Conservation (phyloP, 169 alveolate species). For the Plasmodium chabaudi region DNA sequence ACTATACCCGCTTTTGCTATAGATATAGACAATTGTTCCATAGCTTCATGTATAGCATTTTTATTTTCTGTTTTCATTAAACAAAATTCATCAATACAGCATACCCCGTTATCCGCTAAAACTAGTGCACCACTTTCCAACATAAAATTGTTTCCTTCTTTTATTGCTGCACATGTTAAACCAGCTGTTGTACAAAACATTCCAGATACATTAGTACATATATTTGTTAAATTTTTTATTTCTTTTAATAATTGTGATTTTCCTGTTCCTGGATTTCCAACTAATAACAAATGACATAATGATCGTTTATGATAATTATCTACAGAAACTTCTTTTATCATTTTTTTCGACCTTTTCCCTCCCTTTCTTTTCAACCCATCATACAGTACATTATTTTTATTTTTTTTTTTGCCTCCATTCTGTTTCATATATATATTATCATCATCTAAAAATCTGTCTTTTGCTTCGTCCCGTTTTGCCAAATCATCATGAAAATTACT, state of each 20-base stretch:
- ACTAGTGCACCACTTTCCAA: slow-evolving; percentile 96
- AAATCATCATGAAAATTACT: too few species aligned
- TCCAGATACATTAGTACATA: slow-evolving; percentile 86
- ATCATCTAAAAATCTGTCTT: neutral
- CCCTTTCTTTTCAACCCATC: neutral
- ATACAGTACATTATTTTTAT: neutral
- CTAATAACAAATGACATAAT: slow-evolving; percentile 90
- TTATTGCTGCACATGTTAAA: slow-evolving; percentile 91
- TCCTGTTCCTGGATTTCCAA: slow-evolving; percentile 98
- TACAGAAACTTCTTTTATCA: slow-evolving; percentile 8
- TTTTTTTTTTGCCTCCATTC: neutral
- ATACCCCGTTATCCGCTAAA: slow-evolving; percentile 95
- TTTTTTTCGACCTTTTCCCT: neutral
- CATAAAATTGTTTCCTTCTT: slow-evolving; percentile 92
- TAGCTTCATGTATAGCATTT: slow-evolving; percentile 94
- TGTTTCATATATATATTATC: neutral
- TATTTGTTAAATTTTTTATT: slow-evolving; percentile 83
- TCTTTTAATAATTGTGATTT: slow-evolving; percentile 91
- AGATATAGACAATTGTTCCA: slow-evolving; percentile 95
- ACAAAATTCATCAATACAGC: slow-evolving; percentile 96
- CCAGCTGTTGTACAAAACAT: slow-evolving; percentile 93
- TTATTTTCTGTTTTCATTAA: slow-evolving; percentile 88
- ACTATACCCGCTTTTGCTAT: slow-evolving; percentile 92
- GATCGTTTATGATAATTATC: slow-evolving; percentile 76
- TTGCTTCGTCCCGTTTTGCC: neutral